These are phyloP conservation scores for Aspergillus sp. DNA, from an alignment of 2,329 filamentous ascomycete genomes.

Conservation along the genomic window DNA sequence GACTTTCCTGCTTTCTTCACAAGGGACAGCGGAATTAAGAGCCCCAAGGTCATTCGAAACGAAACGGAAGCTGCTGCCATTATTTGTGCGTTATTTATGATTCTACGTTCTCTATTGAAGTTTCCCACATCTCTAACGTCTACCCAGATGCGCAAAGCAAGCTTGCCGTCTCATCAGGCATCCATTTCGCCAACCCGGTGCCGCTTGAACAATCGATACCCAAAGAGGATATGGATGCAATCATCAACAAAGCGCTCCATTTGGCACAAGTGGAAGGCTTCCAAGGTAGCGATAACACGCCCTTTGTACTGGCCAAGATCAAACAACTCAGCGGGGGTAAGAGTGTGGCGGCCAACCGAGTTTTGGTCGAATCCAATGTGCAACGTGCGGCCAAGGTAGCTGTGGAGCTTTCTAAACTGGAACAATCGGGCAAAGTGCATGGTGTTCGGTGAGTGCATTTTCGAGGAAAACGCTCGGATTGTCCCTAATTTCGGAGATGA, in stretches of 20 bases:
- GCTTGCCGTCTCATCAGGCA: conserved; percentile 66
- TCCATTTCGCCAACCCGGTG: conserved; percentile 86
- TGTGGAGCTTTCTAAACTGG: conserved; percentile 53
- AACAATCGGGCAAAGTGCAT: conserved; percentile 27
- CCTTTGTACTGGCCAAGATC: conserved; percentile 72
- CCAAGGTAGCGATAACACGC: conserved; percentile 72
- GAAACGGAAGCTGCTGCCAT: conserved; percentile 85
- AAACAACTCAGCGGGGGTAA: conserved; percentile 67
- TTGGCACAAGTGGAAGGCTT: conserved; percentile 60
- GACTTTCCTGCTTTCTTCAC: conserved; percentile 94
- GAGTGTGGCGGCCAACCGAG: conserved; percentile 68
- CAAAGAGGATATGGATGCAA: conserved; percentile 60
- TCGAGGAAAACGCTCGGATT: conserved; percentile 17
- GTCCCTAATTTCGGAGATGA: conserved; percentile 30
- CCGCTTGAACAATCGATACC: conserved; percentile 64
- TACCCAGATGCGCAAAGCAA: conserved; percentile 60
- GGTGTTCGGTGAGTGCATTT: conserved; percentile 33
- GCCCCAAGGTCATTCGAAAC: conserved; percentile 65
- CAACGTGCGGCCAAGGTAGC: conserved; percentile 59
- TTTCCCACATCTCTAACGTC: background rate
- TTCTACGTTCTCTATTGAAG: background rate
- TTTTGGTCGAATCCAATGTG: conserved; percentile 62
- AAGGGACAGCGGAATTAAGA: conserved; percentile 73
- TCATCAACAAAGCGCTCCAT: conserved; percentile 61
- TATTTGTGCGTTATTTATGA: conserved; percentile 50